phyloP scores from a whole-genome alignment of 2,329 filamentous ascomycete genomes.

The Penicillium occitanis region DNA sequence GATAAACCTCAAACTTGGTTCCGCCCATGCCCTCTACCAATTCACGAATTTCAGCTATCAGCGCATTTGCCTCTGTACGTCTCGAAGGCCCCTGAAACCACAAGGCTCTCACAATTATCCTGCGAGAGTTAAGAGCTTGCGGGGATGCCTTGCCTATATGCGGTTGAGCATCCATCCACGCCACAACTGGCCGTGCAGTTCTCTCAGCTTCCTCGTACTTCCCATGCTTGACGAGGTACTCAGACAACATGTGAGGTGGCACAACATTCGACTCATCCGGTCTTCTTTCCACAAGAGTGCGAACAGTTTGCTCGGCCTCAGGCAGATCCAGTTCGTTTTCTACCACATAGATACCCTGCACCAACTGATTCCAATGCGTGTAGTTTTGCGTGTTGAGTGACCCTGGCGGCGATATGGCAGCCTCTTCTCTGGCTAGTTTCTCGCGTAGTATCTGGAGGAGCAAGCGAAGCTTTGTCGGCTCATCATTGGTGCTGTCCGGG shows the following conservation, averaged over 20 bases:
- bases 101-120: conserved; percentile 3
- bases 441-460: neutral
- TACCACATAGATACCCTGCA: neutral
- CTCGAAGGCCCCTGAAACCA: neutral
- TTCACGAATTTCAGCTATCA: neutral
- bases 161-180: neutral
- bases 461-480: neutral
- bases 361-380: neutral
- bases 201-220: conserved; percentile 1
- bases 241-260: neutral
- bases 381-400: neutral
- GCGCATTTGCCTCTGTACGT: neutral
- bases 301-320: conserved; percentile 1
- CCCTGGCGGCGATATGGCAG: neutral
- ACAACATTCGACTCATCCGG: neutral
- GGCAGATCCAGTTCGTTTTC: neutral
- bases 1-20: neutral
- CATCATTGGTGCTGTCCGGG: neutral
- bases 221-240: conserved; percentile 7
- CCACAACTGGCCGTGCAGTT: neutral
- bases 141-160: neutral
- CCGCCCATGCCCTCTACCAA: neutral
- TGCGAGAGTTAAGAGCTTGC: neutral
- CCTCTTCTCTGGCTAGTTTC: neutral
- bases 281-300: neutral